Conservation (phyloP, 148 eudicot genomes). For the Hydrangea macrophylla region DNA sequence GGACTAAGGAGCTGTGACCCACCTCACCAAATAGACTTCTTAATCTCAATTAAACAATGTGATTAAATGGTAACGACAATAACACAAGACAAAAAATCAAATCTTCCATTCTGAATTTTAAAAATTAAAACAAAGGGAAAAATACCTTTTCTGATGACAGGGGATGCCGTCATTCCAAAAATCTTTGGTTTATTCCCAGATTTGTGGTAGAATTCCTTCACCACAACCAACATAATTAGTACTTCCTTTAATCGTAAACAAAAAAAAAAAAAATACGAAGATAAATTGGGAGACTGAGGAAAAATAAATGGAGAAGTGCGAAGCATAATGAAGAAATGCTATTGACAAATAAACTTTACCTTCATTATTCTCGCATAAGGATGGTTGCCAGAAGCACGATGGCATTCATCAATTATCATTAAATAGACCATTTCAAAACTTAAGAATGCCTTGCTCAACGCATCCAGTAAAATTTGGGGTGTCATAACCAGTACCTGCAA, state of each 20-base stretch:
- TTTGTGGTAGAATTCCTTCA: slow-evolving; percentile 64
- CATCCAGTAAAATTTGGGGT: slow-evolving; percentile 60
- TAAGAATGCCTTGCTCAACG: slow-evolving; percentile 51
- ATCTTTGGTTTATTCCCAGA: slow-evolving; percentile 45
- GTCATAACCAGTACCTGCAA: slow-evolving; percentile 63
- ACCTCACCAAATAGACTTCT: background rate
- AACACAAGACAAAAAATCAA: background rate
- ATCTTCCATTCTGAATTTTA: background rate
- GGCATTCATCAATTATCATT: slow-evolving; percentile 62
- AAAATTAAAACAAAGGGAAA: background rate
- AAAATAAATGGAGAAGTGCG: background rate
- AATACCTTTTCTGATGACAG: slow-evolving; percentile 53
- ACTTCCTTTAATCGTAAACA: background rate
- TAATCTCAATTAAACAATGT: background rate
- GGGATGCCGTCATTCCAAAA: slow-evolving; percentile 69
- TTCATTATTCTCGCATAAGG: slow-evolving; percentile 54
- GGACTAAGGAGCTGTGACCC: background rate
- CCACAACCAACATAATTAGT: background rate
- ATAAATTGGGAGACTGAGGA: background rate
- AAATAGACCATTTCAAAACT: slow-evolving; percentile 36
- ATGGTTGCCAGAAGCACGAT: slow-evolving; percentile 57
- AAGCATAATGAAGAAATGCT: slow-evolving; percentile 3
- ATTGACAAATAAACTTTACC: slow-evolving; percentile 30
- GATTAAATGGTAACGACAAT: background rate
- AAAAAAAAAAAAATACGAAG: background rate